Evolutionary conservation across 2,329 filamentous ascomycete species (phyloP).

Genomic region (Claviceps monticola): DNA sequence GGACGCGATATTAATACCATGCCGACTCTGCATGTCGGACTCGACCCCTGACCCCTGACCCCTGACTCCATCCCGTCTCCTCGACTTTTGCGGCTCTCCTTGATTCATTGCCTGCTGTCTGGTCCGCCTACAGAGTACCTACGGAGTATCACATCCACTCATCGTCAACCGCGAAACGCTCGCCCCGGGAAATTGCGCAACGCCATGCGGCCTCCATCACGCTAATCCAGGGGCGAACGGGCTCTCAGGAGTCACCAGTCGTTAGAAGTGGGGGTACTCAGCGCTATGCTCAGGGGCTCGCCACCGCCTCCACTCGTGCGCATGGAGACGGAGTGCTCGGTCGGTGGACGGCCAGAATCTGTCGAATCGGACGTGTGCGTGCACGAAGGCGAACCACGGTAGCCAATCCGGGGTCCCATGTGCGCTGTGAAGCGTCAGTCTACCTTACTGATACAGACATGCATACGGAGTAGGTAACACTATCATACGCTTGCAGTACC

Average conservation of each 20-base stretch:
- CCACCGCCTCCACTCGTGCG: background rate
- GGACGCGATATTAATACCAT: slow-evolving; percentile 32
- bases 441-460: too few species aligned
- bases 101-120: background rate
- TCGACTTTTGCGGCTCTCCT: background rate
- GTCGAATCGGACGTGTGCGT: too few species aligned
- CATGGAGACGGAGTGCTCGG: background rate
- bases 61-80: background rate
- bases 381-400: background rate
- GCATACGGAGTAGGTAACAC: too few species aligned
- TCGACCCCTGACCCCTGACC: background rate
- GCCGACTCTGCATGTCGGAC: background rate
- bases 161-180: background rate
- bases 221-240: slow-evolving; percentile 9
- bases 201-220: slow-evolving; percentile 2
- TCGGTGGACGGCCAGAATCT: background rate
- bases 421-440: too few species aligned
- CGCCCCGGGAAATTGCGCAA: background rate
- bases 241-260: background rate
- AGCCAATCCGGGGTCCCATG: too few species aligned
- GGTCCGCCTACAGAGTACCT: background rate
- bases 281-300: slow-evolving; percentile 2
- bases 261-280: background rate
- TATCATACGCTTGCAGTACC: too few species aligned
- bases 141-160: too few species aligned